Conservation (phyloP, 1,284 basidiomycete genomes). For the Exobasidium rhododendri region DNA sequence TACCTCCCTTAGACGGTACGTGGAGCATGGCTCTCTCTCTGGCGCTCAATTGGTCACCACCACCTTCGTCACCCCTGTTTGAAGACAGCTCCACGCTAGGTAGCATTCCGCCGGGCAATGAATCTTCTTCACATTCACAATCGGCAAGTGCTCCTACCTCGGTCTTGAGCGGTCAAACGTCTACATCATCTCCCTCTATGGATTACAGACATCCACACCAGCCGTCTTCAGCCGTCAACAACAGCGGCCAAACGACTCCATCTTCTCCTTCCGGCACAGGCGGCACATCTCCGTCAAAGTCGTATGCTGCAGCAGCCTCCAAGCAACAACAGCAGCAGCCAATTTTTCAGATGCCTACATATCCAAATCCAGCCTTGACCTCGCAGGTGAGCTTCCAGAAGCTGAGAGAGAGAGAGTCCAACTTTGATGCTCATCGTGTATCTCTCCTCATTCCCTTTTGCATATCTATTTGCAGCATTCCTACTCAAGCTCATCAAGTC, state of each 20-base stretch:
- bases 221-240: neutral
- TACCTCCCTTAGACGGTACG: no score
- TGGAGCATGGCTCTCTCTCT: slow-evolving; percentile 32
- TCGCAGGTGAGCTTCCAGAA: neutral
- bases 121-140: no score
- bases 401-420: no score
- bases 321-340: neutral
- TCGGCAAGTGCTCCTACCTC: slow-evolving; percentile 1
- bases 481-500: neutral
- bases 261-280: neutral
- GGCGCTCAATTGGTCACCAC: slow-evolving; percentile 32
- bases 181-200: neutral
- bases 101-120: neutral
- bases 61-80: slow-evolving; percentile 32
- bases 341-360: neutral
- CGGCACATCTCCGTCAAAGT: neutral
- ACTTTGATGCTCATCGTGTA: no score
- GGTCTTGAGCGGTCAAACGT: neutral
- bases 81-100: slow-evolving; percentile 14
- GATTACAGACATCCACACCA: neutral
- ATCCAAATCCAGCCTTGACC: neutral
- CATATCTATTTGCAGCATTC: slow-evolving; percentile 2
- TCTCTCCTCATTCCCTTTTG: neutral
- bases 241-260: neutral
- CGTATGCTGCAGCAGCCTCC: slow-evolving; percentile 3